Evolutionary conservation across 345 rosid species (phyloP).

Genomic region (Syzygium aromaticum): DNA sequence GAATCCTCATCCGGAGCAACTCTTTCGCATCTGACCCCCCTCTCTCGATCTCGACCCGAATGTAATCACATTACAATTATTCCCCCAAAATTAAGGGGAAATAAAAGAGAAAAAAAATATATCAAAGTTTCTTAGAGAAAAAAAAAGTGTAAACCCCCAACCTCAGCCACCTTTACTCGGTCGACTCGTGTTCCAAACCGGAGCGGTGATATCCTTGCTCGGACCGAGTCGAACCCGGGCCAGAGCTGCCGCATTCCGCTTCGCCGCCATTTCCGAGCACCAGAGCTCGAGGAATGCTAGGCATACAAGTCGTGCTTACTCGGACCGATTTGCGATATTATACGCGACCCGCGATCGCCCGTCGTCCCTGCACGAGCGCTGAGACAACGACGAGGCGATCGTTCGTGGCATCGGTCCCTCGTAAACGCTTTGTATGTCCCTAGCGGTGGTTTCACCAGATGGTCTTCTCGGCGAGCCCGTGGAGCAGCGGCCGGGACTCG

Average conservation of each 20-base stretch:
- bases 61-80: background rate
- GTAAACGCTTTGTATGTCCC: background rate
- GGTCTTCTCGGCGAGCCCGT: slow-evolving; percentile 35
- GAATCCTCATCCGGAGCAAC: slow-evolving; percentile 15
- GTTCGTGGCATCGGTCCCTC: background rate
- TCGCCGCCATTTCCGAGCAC: background rate
- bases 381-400: background rate
- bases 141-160: background rate
- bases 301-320: background rate
- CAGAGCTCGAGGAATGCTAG: background rate
- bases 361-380: background rate
- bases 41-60: background rate
- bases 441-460: slow-evolving; percentile 23
- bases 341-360: background rate
- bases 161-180: background rate
- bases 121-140: background rate
- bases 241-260: background rate
- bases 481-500: slow-evolving; percentile 79
- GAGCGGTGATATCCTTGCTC: background rate
- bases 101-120: background rate
- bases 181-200: too few species aligned
- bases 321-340: background rate
- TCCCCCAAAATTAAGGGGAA: background rate
- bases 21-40: background rate
- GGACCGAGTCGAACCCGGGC: background rate